A percentile compares a stretch with the other conserved stretches of the same genome.
Conservation (phyloP, 2,329 filamentous ascomycete species). For the Fusarium equiseti region DNA sequence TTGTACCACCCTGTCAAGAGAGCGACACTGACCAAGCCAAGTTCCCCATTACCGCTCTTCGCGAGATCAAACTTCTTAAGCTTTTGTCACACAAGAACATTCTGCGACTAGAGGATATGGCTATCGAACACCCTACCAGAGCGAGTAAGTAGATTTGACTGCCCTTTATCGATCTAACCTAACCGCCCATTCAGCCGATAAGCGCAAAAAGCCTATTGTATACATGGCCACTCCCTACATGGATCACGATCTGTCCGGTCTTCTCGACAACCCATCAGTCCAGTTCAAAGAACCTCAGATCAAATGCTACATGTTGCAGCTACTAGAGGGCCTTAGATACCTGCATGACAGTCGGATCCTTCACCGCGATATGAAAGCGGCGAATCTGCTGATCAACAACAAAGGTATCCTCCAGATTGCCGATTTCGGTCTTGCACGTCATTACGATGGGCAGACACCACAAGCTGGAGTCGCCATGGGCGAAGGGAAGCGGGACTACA, state of each 20-base stretch:
- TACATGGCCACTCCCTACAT: conserved; percentile 99
- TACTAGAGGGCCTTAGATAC: conserved; percentile 90
- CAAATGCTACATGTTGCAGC: conserved; percentile 96
- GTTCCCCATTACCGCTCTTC: conserved; percentile 97
- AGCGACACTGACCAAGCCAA: conserved; percentile 50
- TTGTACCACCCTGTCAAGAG: conserved; percentile 3
- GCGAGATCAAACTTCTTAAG: conserved; percentile 98
- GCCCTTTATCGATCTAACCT: conserved; percentile 5
- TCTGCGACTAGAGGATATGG: conserved; percentile 92
- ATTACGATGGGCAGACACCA: conserved; percentile 89
- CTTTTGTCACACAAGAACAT: conserved; percentile 93
- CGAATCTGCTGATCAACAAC: conserved; percentile 97
- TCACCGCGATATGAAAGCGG: conserved; percentile 98
- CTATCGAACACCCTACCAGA: conserved; percentile 80
- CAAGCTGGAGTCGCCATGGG: conserved; percentile 83
- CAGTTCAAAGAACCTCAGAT: conserved; percentile 90
- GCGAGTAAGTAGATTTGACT: conserved; percentile 62
- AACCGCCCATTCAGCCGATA: conserved; percentile 67
- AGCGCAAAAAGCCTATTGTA: conserved; percentile 85
- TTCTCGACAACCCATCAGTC: conserved; percentile 94
- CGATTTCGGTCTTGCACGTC: conserved; percentile 93
- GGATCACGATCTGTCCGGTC: conserved; percentile 97
- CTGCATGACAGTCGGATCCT: conserved; percentile 91
- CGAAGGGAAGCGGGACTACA: conserved; percentile 90
- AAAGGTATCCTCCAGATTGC: conserved; percentile 93